Base-by-base conservation (phyloP, 2,329 filamentous ascomycete genomes). In the Whalleya microplaca region DNA sequence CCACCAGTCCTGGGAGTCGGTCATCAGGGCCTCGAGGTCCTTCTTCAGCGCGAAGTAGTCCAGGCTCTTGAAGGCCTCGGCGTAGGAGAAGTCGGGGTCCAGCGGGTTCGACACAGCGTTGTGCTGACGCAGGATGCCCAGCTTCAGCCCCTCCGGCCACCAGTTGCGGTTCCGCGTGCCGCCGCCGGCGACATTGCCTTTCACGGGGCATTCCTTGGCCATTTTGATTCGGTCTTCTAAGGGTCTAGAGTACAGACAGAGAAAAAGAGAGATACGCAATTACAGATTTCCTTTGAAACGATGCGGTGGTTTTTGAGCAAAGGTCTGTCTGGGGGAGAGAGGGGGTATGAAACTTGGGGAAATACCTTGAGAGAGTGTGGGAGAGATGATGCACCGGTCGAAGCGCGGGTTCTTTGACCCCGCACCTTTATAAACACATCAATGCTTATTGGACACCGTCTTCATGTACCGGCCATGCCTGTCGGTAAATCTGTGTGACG, bases 1-100 rank as follows among this genome's bases (percentile, higher is more conserved):
- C 90, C 90, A 93, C 84, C 84, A 92, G 41, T 90, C 86, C 75
- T 92, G 86, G 2, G 88, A 92, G 71, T 91, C 85, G 49, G 89
- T 92, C 86, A 92, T 88, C 67, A 92, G 71, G 18, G 76, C 79
- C n/a, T 77, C 66, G 6, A 93, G 75, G 70, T 93, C 90, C 75
- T 89, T 87, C 84, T 92, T 92, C 65, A 92, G 74, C 21, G 76
- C 87, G 58, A 82, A 76, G 69, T 90, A 90, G 75, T 90, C 85
- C 55, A 92, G 78, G 66, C 76, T 84, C 77, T 89, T 87, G 79
- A 92, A 92, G 27, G 88, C 89, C 23, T 81, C 77, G 18, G 81
- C 80, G 74, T 93, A 93, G 78, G 92, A 84, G 68, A 91, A 91
- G 64, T 88, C 84, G 61, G 80, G 76, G 66, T 75, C 80, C 62